These are phyloP conservation scores for Fomitopsis pulvina DNA, from an alignment of 768 basidiomycete species.

Conservation along the genomic window DNA sequence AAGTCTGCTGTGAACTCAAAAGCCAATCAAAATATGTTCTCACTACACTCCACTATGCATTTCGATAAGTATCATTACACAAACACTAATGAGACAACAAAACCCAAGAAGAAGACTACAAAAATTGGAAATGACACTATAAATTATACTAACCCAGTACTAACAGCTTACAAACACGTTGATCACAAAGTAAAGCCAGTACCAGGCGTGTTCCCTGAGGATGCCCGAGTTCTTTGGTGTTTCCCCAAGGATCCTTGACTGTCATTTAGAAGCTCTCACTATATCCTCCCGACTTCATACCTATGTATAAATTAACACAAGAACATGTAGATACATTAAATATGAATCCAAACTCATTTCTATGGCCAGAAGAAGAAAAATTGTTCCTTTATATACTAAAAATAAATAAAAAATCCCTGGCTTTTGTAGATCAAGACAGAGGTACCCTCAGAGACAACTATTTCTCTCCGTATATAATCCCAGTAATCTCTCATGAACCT, in stretches of 20 bases:
- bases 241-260: not conserved
- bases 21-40: no score
- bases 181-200: not conserved
- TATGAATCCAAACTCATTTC: conserved; percentile 21
- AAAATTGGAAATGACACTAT: no score
- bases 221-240: not conserved
- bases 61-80: no score
- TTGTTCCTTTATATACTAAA: conserved; percentile 14
- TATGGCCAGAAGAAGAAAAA: conserved; percentile 25
- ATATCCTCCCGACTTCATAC: not conserved
- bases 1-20: no score
- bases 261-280: not conserved
- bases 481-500: conserved; percentile 27
- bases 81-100: no score
- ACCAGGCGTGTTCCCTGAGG: not conserved
- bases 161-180: not conserved
- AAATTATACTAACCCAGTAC: no score
- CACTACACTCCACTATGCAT: no score
- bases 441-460: conserved; percentile 19
- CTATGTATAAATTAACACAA: not conserved
- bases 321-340: conserved; percentile 7
- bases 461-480: conserved; percentile 24
- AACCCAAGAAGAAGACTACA: no score
- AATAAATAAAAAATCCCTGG: conserved; percentile 12
- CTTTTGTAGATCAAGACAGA: conserved; percentile 16